Conservation (phyloP, 352 stramenopile species). For the Phytopythium helicoides region DNA sequence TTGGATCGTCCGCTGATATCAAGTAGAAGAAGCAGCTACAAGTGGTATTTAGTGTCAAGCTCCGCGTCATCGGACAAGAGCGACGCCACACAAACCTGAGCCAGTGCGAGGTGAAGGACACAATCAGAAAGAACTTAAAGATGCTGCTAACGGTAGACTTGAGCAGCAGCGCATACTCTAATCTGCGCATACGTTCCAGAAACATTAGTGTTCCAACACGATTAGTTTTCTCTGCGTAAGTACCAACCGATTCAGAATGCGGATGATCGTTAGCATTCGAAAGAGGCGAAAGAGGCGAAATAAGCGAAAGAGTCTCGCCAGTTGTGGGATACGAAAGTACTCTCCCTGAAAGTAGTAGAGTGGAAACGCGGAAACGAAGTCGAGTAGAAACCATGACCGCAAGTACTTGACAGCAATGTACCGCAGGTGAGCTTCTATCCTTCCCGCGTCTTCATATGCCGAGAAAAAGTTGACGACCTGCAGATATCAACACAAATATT, state of each 20-base stretch:
- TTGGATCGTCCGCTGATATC: slow-evolving; percentile 41
- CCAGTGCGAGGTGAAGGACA: slow-evolving; percentile 81
- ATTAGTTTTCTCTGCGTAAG: no score
- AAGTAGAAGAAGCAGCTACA: slow-evolving; percentile 59
- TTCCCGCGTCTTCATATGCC: slow-evolving; percentile 56
- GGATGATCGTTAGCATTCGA: slow-evolving; percentile 69
- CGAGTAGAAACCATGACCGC: slow-evolving; percentile 69
- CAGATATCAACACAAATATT: background rate
- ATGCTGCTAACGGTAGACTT: slow-evolving; percentile 75
- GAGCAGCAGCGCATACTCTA: slow-evolving; percentile 70
- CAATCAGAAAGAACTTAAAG: slow-evolving; percentile 77
- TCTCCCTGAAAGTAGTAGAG: slow-evolving; percentile 63
- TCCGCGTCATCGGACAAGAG: no score
- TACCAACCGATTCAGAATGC: slow-evolving; percentile 56
- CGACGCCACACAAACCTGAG: slow-evolving; percentile 64
- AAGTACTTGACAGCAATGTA: slow-evolving; percentile 59
- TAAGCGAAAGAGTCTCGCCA: slow-evolving; percentile 55
- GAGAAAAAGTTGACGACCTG: slow-evolving; percentile 74
- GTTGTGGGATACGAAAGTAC: slow-evolving; percentile 61
- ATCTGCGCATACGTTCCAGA: slow-evolving; percentile 15
- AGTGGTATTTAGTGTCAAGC: no score
- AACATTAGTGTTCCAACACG: no score
- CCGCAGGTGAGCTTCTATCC: slow-evolving; percentile 43
- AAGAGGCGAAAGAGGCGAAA: slow-evolving; percentile 64
- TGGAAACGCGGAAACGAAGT: slow-evolving; percentile 74